Base-by-base conservation (phyloP, 225 moss, liverwort and hornwort genomes). In the Pseudisothecium myosuroides region DNA sequence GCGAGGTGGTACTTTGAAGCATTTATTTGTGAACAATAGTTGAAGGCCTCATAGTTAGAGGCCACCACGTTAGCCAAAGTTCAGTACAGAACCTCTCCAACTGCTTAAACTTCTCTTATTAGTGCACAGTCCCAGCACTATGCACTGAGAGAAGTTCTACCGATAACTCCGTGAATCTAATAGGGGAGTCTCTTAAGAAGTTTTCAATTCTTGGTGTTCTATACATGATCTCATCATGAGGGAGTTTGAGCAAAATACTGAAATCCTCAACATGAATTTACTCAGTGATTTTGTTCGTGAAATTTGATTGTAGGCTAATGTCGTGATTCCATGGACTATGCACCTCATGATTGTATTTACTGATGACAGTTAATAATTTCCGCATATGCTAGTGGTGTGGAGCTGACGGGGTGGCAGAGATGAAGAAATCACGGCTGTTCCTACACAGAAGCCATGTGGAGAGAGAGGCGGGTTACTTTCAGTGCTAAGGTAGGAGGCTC, bases 331-430 rank as follows among this genome's bases (percentile, higher is more conserved):
- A 24, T 34, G 62, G 83, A 83, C 64, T 74, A 24, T 62, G 39
- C 49, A 62, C 27, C 58, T 50, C 72, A 16, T 88, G 76, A 47
- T 76, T 66, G 27, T 84, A 78, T 43, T 43, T 11, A 14, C 28
- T 73, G 52, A 43, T 81, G 52, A 52, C 43, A 69, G 36, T 41
- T 55, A 32, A 27, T n/a, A 54, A 89, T 61, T 80, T 3, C 34
- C 52, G 58, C 68, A 58, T 77, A 68, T 27, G 20, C 58, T 90
- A 91, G 76, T 74, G 87, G 76, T 91, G 88, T 90, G 81, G 89
- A 89, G 69, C 91, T n/a, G n/a, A n/a, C n/a, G 96, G 98, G 98
- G 98, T 91, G 97, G 98, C 76, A 96, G 98, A 84, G 98, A 98
- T 82, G 98, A 98, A 87, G 98, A 97, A 84, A 96, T 98, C 85